phyloP scores from a whole-genome alignment of 768 basidiomycete genomes.

The Lactifluus hygrophoroides region DNA sequence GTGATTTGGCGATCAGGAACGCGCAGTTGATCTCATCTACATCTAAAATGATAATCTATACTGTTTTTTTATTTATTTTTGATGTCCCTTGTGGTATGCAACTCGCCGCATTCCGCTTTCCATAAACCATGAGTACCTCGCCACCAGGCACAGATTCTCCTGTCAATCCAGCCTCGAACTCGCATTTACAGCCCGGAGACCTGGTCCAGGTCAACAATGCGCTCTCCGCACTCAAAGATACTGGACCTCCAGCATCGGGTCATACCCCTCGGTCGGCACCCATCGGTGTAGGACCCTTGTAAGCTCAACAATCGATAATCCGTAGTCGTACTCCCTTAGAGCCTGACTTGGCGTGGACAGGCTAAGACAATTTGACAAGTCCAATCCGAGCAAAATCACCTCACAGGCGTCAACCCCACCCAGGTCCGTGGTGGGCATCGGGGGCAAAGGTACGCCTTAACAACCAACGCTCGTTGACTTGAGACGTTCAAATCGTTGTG shows the following conservation, averaged over 20 bases:
- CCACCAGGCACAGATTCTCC: neutral
- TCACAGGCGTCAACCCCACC: conserved; percentile 76
- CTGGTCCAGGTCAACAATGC: conserved; percentile 6
- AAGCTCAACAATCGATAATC: too few species aligned
- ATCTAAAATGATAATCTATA: too few species aligned
- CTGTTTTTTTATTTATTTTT: too few species aligned
- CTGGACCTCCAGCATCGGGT: neutral
- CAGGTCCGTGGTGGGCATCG: conserved; percentile 79
- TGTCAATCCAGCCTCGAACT: neutral
- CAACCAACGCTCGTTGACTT: neutral
- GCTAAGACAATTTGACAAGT: conserved; percentile 75
- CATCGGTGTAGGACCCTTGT: conserved; percentile 76
- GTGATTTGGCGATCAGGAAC: too few species aligned
- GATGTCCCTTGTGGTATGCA: too few species aligned
- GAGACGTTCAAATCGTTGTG: neutral
- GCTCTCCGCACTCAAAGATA: conserved; percentile 3
- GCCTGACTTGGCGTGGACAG: too few species aligned
- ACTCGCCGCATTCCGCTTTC: conserved; percentile 32
- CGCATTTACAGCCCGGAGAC: conserved; percentile 1
- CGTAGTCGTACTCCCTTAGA: too few species aligned
- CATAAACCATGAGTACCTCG: conserved; percentile 4
- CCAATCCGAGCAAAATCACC: conserved; percentile 57
- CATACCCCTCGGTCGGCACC: conserved; percentile 17
- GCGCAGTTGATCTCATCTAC: too few species aligned
- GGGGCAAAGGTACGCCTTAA: conserved; percentile 60